phyloP scores from a whole-genome alignment of 257 asterid genomes.

The Nicotiana sylvestris region DNA sequence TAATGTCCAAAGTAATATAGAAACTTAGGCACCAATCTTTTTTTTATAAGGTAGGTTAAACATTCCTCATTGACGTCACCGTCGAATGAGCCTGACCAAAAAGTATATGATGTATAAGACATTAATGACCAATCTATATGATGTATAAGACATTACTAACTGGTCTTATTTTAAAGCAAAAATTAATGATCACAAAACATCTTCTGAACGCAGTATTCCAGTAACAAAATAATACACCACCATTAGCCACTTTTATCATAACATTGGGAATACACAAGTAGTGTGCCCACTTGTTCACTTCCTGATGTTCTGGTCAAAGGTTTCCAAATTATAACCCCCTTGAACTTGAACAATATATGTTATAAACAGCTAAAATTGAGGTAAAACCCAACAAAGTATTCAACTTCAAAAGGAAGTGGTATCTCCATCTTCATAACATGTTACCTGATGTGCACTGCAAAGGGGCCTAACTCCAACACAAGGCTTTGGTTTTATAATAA shows the following conservation, averaged over 20 bases:
- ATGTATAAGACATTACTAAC: not conserved
- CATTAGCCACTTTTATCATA: not conserved
- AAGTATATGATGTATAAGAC: not conserved
- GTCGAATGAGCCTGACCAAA: too few relatives aligned
- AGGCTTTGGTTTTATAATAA: conserved; percentile 77
- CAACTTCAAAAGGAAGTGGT: not conserved
- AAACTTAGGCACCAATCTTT: not conserved
- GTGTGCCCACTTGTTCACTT: not conserved
- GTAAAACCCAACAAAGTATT: not conserved
- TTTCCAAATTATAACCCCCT: not conserved
- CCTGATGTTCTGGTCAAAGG: not conserved
- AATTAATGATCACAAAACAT: not conserved
- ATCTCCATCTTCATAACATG: not conserved
- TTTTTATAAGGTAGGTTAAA: too few relatives aligned
- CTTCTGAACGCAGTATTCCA: not conserved
- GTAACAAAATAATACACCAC: not conserved
- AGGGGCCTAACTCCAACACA: conserved; percentile 83
- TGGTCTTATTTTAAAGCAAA: not conserved
- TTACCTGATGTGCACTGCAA: conserved; percentile 85
- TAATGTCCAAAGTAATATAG: not conserved
- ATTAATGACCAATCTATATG: not conserved
- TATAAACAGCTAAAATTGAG: not conserved
- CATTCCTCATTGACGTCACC: too few relatives aligned
- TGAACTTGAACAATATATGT: not conserved
- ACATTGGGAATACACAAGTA: not conserved